phyloP scores from a whole-genome alignment of 1,284 basidiomycete species.

The Psilocybe mexicana region DNA sequence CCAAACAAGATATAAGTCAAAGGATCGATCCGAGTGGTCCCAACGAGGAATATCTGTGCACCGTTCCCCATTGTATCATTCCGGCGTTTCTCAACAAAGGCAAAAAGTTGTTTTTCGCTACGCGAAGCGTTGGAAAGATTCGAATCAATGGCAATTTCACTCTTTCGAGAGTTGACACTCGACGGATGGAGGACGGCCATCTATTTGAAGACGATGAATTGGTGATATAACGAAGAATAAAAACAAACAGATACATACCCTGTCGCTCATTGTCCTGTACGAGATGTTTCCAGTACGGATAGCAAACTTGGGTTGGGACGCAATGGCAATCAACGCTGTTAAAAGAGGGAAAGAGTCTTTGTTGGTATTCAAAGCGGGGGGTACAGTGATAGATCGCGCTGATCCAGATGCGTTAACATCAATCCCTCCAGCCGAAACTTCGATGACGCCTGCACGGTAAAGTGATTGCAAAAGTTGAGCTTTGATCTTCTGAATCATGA shows the following conservation, averaged over 20 bases:
- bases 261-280: conserved; percentile 84
- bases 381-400: conserved; percentile 45
- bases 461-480: conserved; percentile 79
- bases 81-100: conserved; percentile 85
- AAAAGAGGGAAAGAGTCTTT: conserved; percentile 79
- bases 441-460: conserved; percentile 81
- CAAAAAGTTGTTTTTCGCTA: conserved; percentile 78
- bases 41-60: conserved; percentile 73
- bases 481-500: conserved; percentile 86
- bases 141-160: conserved; percentile 41
- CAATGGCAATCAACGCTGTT: conserved; percentile 84
- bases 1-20: conserved; percentile 94
- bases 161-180: conserved; percentile 83
- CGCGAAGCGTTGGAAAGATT: conserved; percentile 31
- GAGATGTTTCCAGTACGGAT: conserved; percentile 75
- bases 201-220: conserved; percentile 37
- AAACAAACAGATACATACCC: conserved; percentile 51
- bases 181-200: conserved; percentile 79
- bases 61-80: conserved; percentile 58
- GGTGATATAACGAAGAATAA: conserved; percentile 9
- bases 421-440: conserved; percentile 69
- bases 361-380: conserved; percentile 74
- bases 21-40: conserved; percentile 86
- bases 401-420: conserved; percentile 3
- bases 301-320: conserved; percentile 93